Percentiles rank a stretch among this genome's conserved stretches.
These are phyloP conservation scores for Colletotrichum salicis DNA, from an alignment of 2,329 filamentous ascomycete genomes.

Conservation along the genomic window DNA sequence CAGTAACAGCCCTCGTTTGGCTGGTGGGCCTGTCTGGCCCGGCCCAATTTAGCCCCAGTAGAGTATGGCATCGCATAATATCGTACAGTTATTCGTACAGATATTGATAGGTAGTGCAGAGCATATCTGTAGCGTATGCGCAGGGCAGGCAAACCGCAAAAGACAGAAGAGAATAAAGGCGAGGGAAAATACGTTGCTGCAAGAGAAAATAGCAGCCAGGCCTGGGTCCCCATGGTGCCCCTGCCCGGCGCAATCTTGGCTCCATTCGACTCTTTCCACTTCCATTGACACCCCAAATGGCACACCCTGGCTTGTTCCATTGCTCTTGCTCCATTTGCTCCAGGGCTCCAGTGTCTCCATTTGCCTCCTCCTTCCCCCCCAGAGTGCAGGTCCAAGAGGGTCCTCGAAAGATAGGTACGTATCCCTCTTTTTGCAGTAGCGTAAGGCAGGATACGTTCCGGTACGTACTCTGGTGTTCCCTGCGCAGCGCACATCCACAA, in stretches of 20 bases:
- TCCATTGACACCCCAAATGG: slow-evolving; percentile 20
- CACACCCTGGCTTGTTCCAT: not conserved
- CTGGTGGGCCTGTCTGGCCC: not conserved
- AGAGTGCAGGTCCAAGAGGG: not conserved
- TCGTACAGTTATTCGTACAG: not conserved
- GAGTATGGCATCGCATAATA: not conserved
- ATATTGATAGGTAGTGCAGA: too few relatives aligned
- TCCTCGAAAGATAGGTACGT: not conserved
- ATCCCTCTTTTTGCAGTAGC: too few relatives aligned
- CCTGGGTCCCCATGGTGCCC: not conserved
- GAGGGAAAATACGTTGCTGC: not conserved
- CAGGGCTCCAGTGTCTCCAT: slow-evolving; percentile 5
- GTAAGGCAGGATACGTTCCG: not conserved
- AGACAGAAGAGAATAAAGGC: slow-evolving; percentile 1
- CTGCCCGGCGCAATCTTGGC: slow-evolving; percentile 29
- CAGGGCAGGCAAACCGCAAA: not conserved
- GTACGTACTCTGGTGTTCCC: slow-evolving; percentile 8
- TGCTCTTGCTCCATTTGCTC: slow-evolving; percentile 10
- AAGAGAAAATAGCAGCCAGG: not conserved
- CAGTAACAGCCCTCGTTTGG: slow-evolving; percentile 11
- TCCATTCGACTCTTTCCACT: slow-evolving; percentile 28
- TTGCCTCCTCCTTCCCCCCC: not conserved
- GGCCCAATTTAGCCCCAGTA: not conserved
- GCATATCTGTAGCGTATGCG: too few relatives aligned
- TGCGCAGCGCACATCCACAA: slow-evolving; percentile 21